Base-by-base conservation (phyloP, 495 filamentous ascomycete species). In the Baudoinia panamericana region DNA sequence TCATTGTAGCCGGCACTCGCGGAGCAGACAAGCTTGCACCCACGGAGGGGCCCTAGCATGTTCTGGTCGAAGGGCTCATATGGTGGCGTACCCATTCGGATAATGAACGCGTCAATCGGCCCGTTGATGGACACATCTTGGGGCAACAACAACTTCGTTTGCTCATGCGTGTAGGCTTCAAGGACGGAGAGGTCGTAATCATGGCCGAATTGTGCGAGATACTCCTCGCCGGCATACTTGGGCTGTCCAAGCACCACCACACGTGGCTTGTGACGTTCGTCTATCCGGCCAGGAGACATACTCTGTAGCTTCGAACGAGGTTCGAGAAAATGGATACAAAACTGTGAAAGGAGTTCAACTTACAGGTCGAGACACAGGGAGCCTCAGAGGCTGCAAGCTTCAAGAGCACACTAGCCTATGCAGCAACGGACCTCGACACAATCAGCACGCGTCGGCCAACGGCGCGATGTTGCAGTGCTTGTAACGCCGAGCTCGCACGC, bases 1-100 rank as follows among this genome's bases (percentile, higher is more conserved):
- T 64, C 56, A 43, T 67, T 58, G 46, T 54, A 63, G n/a, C 63
- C 59, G 1, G 57, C 60, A 17, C 48, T 46, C 11, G 56, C 55
- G 13, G 60, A 61, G n/a, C 41, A 32, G 23, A 66, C 55, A 37
- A 65, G 54, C 25, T 57, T 52, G 34, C 53, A 62, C n/a, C n/a
- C n/a, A 10, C 44, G 20, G 0, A 55, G 57, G 2, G 41, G 12
- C 8, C 25, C 35, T 13, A 65, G 43, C 17, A 65, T 48, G 13
- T 58, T 61, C 12, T 43, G 46, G 39, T 64, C 62, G 44, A 63
- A 65, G 2, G 44, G 44, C 17, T 47, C 44, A 26, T 47, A 47
- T 8, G 30, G 31, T 17, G 17, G 9, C 6, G 36, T 28, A 15
- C 20, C 36, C 8, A 39, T 39, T 10, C 17, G 24, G 11, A 33